Evolutionary conservation across 73 alveolate genomes (phyloP).

Genomic region (Tetrahymena borealis): DNA sequence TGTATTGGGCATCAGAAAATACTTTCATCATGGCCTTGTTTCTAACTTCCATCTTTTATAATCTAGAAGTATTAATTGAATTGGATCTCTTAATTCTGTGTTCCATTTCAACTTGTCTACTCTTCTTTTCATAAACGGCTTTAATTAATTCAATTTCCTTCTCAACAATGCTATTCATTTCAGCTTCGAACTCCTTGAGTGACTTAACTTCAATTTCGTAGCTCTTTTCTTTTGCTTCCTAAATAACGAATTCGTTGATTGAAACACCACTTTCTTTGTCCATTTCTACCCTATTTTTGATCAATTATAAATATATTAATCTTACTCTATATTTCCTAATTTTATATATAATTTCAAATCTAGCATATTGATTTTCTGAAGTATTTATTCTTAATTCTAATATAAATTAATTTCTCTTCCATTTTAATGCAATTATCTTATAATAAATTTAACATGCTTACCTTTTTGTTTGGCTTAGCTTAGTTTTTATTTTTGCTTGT

Average conservation of each 20-base stretch:
- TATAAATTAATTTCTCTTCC: no score
- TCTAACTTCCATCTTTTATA: slow-evolving; percentile 34
- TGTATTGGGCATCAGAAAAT: slow-evolving; percentile 33
- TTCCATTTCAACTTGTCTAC: slow-evolving; percentile 6
- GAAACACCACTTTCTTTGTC: slow-evolving; percentile 14
- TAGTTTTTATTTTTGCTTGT: background rate
- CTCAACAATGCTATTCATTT: slow-evolving; percentile 33
- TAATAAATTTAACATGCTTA: no score
- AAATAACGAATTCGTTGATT: slow-evolving; percentile 31
- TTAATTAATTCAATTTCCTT: slow-evolving; percentile 11
- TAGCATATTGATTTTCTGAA: background rate
- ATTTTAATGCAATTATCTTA: no score
- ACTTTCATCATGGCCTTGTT: slow-evolving; percentile 34
- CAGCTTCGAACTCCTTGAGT: slow-evolving; percentile 35
- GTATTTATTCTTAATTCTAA: background rate
- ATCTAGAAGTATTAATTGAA: slow-evolving; percentile 17
- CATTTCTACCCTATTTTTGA: background rate
- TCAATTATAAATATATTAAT: background rate
- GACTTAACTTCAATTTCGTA: slow-evolving; percentile 41
- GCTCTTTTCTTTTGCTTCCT: slow-evolving; percentile 45
- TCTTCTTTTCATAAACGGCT: slow-evolving; percentile 1
- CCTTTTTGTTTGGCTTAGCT: background rate
- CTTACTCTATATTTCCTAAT: background rate
- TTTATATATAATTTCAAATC: background rate
- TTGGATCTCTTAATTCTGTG: slow-evolving; percentile 34